Evolutionary conservation across 208 protist genomes (phyloP), one percentile per base, ranked within the genome.

Genomic region (Angomonas deanei): DNA sequence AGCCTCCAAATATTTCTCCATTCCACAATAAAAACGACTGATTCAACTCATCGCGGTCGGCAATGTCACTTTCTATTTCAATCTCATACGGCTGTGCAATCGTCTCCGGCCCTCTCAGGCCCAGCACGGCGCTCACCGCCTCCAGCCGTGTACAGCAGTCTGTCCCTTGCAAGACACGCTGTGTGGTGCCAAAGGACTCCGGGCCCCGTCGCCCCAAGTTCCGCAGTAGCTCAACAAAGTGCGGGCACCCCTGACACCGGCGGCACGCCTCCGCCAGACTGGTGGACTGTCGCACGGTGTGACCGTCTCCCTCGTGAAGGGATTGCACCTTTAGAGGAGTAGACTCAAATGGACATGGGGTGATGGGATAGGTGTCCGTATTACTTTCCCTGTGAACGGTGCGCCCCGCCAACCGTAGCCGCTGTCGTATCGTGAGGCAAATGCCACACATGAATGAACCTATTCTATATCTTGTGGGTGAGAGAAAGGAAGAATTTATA

Each of bases 1-100:
- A 31, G 8, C 89, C 89, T 34, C 80, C 78, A 62, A 95, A 95
- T 33, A 95, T 84, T 61, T 95, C 89, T 0, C 89, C 89, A 64
- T 95, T 95, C 86, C 83, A 92, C 68, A 86, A 31, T 66, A 95
- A 69, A 31, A 86, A 94, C 23, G 74, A 78, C 49, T 49, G 36
- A 30, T 68, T 71, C 21, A 28, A 30, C 42, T 69, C 47, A 17
- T 59, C 32, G n/a, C 66, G 66, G 26, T 76, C 80, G 28, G 74
- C 68, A 5, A 73, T 42, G 42, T 84, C 76, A 4, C 66, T 68
- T 31, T 72, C 72, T 11, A 72, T 69, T 48, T 69, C 75, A 34
- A 93, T 64, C 31, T 86, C 80, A 68, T 83, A 86, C n/a, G 88
- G 88, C 68, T 94, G 88, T 1, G 42, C 59, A 28, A 86, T 74